phyloP scores from a whole-genome alignment of 2,329 filamentous ascomycete species.

The Cordyceps sp. region DNA sequence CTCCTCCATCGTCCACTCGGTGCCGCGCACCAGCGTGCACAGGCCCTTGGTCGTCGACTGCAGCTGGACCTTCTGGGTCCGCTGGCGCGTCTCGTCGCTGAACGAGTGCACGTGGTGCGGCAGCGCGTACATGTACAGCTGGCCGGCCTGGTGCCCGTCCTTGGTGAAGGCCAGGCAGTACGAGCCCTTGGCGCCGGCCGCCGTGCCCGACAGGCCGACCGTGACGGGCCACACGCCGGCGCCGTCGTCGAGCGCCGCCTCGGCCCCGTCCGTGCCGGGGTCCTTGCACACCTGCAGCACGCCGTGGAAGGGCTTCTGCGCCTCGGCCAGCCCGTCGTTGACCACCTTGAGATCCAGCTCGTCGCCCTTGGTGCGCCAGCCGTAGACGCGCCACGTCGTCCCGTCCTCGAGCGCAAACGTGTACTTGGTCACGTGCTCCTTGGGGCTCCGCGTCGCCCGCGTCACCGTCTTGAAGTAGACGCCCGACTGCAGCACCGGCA shows the following conservation, averaged over 20 bases:
- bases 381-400: conserved; percentile 67
- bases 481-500: conserved; percentile 57
- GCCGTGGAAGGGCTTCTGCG: conserved; percentile 54
- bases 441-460: conserved; percentile 35
- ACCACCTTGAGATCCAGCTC: conserved; percentile 51
- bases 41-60: conserved; percentile 75
- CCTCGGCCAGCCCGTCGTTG: conserved; percentile 48
- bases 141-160: conserved; percentile 40
- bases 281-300: conserved; percentile 73
- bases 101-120: conserved; percentile 77
- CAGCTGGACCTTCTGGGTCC: conserved; percentile 40
- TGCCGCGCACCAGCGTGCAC: conserved; percentile 53
- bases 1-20: conserved; percentile 67
- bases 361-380: conserved; percentile 39
- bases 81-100: conserved; percentile 34
- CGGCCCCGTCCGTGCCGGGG: conserved; percentile 34
- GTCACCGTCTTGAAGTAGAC: conserved; percentile 58
- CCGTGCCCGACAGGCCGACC: conserved; percentile 46
- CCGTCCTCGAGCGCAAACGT: conserved; percentile 55
- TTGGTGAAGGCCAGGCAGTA: conserved; percentile 66
- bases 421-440: conserved; percentile 58
- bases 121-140: conserved; percentile 70
- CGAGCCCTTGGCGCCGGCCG: conserved; percentile 39
- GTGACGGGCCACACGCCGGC: conserved; percentile 58
- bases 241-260: conserved; percentile 57